Conservation (phyloP, 2,329 filamentous ascomycete genomes). For the Phyllosticta citriasiana region DNA sequence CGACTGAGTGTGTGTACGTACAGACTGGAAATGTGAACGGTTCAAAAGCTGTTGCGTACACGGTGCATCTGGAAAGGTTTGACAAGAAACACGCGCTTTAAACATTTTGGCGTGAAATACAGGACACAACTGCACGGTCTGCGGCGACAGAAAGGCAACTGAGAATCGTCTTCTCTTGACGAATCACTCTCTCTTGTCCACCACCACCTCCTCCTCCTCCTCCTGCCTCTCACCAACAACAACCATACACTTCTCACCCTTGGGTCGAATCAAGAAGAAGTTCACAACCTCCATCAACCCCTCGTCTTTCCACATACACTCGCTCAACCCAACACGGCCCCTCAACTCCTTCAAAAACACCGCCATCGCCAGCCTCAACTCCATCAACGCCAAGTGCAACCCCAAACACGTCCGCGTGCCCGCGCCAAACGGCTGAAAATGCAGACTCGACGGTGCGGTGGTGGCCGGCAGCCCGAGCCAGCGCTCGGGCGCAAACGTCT, state of each 20-base stretch:
- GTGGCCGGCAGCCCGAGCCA: slow-evolving; percentile 19
- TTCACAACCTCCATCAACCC: slow-evolving; percentile 35
- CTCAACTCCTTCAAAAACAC: slow-evolving; percentile 42
- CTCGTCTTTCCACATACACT: slow-evolving; percentile 18
- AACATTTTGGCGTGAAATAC: too few species aligned
- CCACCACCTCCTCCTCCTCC: background rate
- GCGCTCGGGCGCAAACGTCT: slow-evolving; percentile 15
- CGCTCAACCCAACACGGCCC: slow-evolving; percentile 21
- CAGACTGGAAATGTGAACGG: too few species aligned
- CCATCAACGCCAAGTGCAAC: slow-evolving; percentile 54
- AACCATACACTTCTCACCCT: slow-evolving; percentile 33
- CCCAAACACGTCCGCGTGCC: slow-evolving; percentile 61
- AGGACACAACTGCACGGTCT: too few species aligned
- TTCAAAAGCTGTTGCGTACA: too few species aligned
- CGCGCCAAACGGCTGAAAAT: slow-evolving; percentile 58
- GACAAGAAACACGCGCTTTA: too few species aligned
- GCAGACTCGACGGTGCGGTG: slow-evolving; percentile 24
- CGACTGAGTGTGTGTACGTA: too few species aligned
- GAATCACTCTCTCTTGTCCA: background rate
- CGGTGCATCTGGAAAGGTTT: too few species aligned
- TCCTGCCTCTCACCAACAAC: slow-evolving; percentile 12
- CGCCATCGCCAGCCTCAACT: slow-evolving; percentile 43
- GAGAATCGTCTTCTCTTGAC: too few species aligned
- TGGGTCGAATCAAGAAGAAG: slow-evolving; percentile 36
- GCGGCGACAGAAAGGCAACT: too few species aligned